These are phyloP conservation scores for Rhododendron mucronatum DNA, from an alignment of 148 eudicot genomes.

Conservation along the genomic window DNA sequence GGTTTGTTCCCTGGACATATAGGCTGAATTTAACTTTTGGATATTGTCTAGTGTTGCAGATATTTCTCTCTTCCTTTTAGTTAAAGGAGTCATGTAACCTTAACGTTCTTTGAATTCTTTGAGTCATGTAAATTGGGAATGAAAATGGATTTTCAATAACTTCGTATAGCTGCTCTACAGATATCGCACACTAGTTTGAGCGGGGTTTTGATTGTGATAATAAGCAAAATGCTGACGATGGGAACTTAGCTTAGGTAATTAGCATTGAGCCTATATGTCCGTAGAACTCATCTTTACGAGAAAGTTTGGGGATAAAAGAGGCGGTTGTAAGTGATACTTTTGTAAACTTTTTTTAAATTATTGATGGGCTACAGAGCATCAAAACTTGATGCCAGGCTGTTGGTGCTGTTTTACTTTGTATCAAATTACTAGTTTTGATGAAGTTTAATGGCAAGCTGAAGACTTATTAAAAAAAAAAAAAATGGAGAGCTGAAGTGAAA, in stretches of 20 bases:
- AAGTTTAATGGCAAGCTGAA: neutral
- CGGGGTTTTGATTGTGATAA: too few relatives aligned
- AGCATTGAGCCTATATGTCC: too few relatives aligned
- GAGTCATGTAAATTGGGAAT: slow-evolving; percentile 13
- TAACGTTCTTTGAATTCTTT: slow-evolving; percentile 30
- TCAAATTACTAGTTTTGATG: neutral
- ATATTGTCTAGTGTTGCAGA: neutral
- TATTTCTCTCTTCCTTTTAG: neutral
- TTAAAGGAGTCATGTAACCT: slow-evolving; percentile 11
- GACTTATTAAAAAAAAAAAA: too few relatives aligned
- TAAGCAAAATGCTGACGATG: too few relatives aligned
- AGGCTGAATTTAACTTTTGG: neutral
- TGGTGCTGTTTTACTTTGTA: neutral
- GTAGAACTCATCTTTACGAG: neutral
- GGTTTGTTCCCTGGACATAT: neutral
- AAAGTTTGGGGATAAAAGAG: neutral
- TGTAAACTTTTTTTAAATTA: neutral
- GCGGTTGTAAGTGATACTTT: neutral
- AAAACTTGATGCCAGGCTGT: neutral
- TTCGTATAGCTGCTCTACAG: too few relatives aligned
- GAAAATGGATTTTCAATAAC: too few relatives aligned
- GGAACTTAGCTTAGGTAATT: too few relatives aligned
- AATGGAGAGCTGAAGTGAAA: neutral
- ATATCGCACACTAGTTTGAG: too few relatives aligned
- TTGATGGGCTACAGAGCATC: neutral